phyloP scores from a whole-genome alignment of 1,284 basidiomycete species.

The Cystobasidiaceae sp. region DNA sequence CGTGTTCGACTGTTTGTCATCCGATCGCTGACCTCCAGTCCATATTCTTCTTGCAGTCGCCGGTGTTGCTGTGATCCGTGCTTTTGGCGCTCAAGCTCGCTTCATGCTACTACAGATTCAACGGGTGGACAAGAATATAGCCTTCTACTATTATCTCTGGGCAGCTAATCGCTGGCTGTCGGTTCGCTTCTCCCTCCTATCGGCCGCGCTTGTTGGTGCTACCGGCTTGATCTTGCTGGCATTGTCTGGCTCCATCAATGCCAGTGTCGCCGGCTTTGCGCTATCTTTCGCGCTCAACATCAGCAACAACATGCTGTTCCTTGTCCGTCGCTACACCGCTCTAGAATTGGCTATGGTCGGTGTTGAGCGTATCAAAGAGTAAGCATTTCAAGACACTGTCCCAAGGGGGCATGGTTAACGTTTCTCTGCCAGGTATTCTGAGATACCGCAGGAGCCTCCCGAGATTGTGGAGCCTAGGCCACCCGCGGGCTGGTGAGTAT shows the following conservation, averaged over 20 bases:
- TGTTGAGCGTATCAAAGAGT: constrained; percentile 84
- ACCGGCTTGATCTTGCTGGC: constrained; percentile 55
- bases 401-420: not conserved
- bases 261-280: constrained; percentile 50
- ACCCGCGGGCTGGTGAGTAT: constrained; percentile 54
- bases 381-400: not conserved
- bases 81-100: constrained; percentile 63
- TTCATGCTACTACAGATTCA: constrained; percentile 32
- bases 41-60: too few species aligned
- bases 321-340: constrained; percentile 52
- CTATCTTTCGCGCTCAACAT: constrained; percentile 48
- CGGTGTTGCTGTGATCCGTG: constrained; percentile 71
- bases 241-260: constrained; percentile 43
- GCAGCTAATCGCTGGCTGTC: constrained; percentile 49
- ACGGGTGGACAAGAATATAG: constrained; percentile 31
- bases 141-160: constrained; percentile 44
- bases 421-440: constrained; percentile 55
- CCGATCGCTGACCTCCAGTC: too few species aligned
- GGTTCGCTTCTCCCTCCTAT: constrained; percentile 39
- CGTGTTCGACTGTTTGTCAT: not conserved
- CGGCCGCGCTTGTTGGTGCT: constrained; percentile 35
- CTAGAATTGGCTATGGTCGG: constrained; percentile 92
- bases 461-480: constrained; percentile 65
- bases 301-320: constrained; percentile 43
- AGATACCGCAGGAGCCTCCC: constrained; percentile 51